Percentiles rank a stretch among this genome's conserved stretches.
phyloP scores from a whole-genome alignment of 2,329 filamentous ascomycete species.

The Aspergillus aculeatus region DNA sequence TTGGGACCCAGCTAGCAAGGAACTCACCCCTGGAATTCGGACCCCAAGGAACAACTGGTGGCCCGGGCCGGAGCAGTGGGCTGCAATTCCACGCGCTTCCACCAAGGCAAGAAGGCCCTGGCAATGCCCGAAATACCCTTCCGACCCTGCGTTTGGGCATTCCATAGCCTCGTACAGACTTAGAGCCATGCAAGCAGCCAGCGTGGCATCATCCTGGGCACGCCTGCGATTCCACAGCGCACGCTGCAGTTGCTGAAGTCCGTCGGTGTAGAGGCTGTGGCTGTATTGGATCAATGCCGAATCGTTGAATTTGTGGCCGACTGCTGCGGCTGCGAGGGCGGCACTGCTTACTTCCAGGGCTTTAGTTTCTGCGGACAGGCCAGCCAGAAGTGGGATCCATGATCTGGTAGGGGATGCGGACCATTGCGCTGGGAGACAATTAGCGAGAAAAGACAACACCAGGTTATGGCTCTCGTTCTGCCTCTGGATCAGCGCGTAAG shows the following conservation, averaged over 20 bases:
- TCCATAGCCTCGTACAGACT: conserved; percentile 38
- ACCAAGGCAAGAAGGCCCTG: conserved; percentile 34
- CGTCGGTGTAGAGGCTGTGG: conserved; percentile 34
- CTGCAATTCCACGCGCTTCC: conserved; percentile 32
- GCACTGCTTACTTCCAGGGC: conserved; percentile 25
- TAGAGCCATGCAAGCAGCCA: conserved; percentile 38
- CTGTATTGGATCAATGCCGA: conserved; percentile 24
- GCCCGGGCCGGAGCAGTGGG: conserved; percentile 31
- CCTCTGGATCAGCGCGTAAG: conserved; percentile 2
- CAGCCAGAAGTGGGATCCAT: conserved; percentile 32
- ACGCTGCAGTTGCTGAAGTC: conserved; percentile 36
- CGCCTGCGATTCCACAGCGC: conserved; percentile 32
- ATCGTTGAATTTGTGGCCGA: conserved; percentile 6
- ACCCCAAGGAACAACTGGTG: conserved; percentile 36
- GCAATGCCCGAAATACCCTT: conserved; percentile 34
- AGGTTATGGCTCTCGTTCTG: conserved; percentile 28
- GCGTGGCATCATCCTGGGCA: conserved; percentile 36
- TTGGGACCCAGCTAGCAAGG: not conserved
- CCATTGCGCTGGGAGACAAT: conserved; percentile 17
- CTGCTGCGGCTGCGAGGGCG: not conserved
- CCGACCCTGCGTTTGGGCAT: conserved; percentile 32
- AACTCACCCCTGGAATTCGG: conserved; percentile 24
- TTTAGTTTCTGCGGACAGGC: conserved; percentile 21
- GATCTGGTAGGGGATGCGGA: conserved; percentile 9
- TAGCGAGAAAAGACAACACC: conserved; percentile 26